Percentiles rank a stretch among this genome's conserved stretches.
phyloP scores from a whole-genome alignment of 2,329 filamentous ascomycete genomes.

The Penicillium sp. region DNA sequence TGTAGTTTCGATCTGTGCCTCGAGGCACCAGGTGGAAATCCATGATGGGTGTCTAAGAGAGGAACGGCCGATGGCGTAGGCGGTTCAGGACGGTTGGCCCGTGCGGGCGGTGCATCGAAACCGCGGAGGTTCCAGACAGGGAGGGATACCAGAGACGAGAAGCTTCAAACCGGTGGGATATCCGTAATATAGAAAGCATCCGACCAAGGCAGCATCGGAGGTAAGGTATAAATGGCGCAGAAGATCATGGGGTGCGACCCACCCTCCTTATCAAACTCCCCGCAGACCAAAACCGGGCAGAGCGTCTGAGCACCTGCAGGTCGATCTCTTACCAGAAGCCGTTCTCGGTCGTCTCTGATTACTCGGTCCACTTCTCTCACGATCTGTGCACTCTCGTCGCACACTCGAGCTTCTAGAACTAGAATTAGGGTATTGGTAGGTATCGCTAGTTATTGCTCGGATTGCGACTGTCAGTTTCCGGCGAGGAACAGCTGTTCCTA shows the following conservation, averaged over 20 bases:
- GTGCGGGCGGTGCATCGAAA: slow-evolving; percentile 7
- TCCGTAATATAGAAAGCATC: neutral
- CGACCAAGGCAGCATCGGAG: neutral
- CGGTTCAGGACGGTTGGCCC: slow-evolving; percentile 10
- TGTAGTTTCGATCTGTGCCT: slow-evolving; percentile 46
- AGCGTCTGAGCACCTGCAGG: neutral
- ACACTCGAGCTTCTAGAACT: too few species aligned
- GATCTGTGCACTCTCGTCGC: too few species aligned
- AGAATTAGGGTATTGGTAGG: too few species aligned
- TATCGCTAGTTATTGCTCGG: too few species aligned
- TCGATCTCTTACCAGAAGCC: neutral
- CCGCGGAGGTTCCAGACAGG: neutral
- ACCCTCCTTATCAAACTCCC: slow-evolving; percentile 1
- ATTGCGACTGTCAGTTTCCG: too few species aligned
- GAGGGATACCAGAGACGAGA: neutral
- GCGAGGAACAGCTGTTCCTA: too few species aligned
- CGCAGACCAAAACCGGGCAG: slow-evolving; percentile 2
- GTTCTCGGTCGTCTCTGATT: neutral
- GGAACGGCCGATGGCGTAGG: slow-evolving; percentile 6
- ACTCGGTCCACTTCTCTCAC: too few species aligned
- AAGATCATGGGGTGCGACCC: neutral
- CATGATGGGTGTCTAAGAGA: slow-evolving; percentile 23
- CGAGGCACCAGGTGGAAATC: slow-evolving; percentile 46
- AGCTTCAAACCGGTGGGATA: neutral
- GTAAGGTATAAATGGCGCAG: neutral